Conservation (phyloP, 2,329 filamentous ascomycete genomes). For the Macrophomina tecta region DNA sequence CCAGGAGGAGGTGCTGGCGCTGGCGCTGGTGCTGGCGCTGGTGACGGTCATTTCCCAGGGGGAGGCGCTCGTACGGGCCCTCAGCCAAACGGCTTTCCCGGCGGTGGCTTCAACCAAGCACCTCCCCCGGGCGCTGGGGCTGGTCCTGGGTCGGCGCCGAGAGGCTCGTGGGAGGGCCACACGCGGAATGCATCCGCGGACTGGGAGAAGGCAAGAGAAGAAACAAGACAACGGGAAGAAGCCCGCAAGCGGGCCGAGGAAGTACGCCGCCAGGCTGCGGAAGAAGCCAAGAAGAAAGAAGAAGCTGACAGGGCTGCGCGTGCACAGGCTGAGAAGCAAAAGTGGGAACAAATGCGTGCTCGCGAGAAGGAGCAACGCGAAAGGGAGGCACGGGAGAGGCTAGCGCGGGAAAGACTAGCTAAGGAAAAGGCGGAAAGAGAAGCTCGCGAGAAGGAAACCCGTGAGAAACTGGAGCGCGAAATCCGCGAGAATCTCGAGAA, state of each 20-base stretch:
- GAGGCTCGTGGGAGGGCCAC: slow-evolving; percentile 35
- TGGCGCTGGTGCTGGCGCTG: slow-evolving; percentile 36
- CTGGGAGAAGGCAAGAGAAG: slow-evolving; percentile 74
- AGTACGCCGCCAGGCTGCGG: slow-evolving; percentile 21
- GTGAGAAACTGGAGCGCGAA: slow-evolving; percentile 46
- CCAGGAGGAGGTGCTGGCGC: slow-evolving; percentile 34
- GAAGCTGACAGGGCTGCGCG: slow-evolving; percentile 54
- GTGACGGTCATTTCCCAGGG: slow-evolving; percentile 30
- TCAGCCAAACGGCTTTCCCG: slow-evolving; percentile 42
- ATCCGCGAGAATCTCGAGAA: slow-evolving; percentile 38
- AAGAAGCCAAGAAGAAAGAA: slow-evolving; percentile 45
- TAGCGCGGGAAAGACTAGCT: slow-evolving; percentile 48
- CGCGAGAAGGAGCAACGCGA: slow-evolving; percentile 57
- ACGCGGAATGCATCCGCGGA: slow-evolving; percentile 41
- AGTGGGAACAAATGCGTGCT: slow-evolving; percentile 57
- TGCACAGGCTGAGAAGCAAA: slow-evolving; percentile 56
- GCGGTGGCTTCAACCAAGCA: slow-evolving; percentile 29
- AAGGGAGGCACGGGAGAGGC: slow-evolving; percentile 54
- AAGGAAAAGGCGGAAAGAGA: slow-evolving; percentile 46
- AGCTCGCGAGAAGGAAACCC: slow-evolving; percentile 48
- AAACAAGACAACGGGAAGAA: slow-evolving; percentile 67
- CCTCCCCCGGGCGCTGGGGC: slow-evolving; percentile 28
- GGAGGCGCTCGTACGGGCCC: slow-evolving; percentile 39
- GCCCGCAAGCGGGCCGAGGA: slow-evolving; percentile 52
- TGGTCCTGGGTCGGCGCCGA: slow-evolving; percentile 32